phyloP scores from a whole-genome alignment of 768 basidiomycete species.

The Trichaptum fuscoviolaceum region DNA sequence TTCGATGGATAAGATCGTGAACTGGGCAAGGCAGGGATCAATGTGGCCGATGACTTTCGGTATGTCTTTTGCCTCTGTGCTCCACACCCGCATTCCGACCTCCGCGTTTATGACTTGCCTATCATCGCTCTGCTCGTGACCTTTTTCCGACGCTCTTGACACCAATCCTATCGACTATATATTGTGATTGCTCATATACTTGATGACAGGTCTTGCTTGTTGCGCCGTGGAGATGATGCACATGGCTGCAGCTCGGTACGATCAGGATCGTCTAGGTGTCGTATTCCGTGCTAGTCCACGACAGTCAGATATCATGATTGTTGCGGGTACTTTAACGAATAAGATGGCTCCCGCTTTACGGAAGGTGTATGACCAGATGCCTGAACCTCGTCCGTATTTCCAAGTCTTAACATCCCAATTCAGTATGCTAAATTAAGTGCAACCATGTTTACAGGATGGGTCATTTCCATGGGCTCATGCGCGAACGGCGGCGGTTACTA shows the following conservation, averaged over 20 bases:
- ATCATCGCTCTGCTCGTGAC: conserved; percentile 11
- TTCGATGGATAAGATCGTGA: conserved; percentile 92
- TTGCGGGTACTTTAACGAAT: conserved; percentile 97
- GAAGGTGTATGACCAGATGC: conserved; percentile 98
- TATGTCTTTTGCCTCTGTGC: conserved; percentile 18
- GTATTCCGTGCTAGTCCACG: conserved; percentile 99
- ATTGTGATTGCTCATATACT: neutral
- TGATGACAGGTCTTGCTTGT: conserved; percentile 77
- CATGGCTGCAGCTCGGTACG: conserved; percentile 98
- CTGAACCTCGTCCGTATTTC: conserved; percentile 73
- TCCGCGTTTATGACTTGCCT: neutral
- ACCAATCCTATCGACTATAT: conserved; percentile 7
- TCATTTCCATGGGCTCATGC: conserved; percentile 99
- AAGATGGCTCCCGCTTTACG: conserved; percentile 99
- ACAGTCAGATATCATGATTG: conserved; percentile 98
- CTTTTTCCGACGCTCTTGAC: conserved; percentile 7
- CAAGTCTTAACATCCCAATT: neutral
- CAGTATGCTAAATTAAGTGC: conserved; percentile 9
- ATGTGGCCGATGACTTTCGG: conserved; percentile 99
- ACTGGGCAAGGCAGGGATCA: conserved; percentile 96
- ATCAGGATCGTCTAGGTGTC: conserved; percentile 95
- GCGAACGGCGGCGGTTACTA: conserved; percentile 98
- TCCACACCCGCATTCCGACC: neutral
- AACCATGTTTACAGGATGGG: conserved; percentile 64
- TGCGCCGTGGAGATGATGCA: conserved; percentile 99